These are phyloP conservation scores for Polyplosphaeria fusca DNA, from an alignment of 495 filamentous ascomycete genomes.

Conservation along the genomic window DNA sequence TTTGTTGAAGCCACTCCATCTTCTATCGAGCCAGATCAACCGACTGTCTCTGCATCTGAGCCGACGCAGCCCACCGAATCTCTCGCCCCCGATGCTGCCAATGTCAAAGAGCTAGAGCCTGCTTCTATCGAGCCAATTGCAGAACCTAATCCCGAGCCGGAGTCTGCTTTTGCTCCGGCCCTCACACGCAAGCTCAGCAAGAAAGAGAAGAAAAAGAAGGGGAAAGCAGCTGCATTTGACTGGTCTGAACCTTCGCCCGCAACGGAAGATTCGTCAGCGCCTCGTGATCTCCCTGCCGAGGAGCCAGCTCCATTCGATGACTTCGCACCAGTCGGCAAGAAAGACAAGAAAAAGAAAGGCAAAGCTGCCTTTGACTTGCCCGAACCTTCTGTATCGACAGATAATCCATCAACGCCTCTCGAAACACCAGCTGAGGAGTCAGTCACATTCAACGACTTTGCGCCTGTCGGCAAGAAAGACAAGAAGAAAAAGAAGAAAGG, in stretches of 20 bases:
- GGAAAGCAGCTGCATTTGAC: not conserved
- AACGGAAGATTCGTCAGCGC: not conserved
- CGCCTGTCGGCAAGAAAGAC: constrained; percentile 11
- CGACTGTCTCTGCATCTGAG: too few species aligned
- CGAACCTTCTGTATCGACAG: not conserved
- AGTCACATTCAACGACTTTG: constrained; percentile 4
- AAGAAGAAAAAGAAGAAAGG: constrained; percentile 20
- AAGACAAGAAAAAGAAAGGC: constrained; percentile 22
- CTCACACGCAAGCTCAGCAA: constrained; percentile 20
- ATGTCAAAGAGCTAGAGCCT: not conserved
- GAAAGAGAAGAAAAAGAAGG: constrained; percentile 23
- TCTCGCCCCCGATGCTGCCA: too few species aligned
- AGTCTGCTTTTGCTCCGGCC: not conserved
- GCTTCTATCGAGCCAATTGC: not conserved
- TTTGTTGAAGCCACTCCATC: too few species aligned
- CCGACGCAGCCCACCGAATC: not conserved
- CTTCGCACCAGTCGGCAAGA: constrained; percentile 10
- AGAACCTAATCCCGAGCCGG: not conserved
- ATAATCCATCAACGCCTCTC: not conserved
- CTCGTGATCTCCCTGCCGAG: not conserved
- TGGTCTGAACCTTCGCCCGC: not conserved
- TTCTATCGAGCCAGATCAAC: too few species aligned
- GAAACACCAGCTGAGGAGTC: not conserved
- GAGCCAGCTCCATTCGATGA: not conserved
- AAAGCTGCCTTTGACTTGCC: not conserved